These are phyloP conservation scores for Glycine tomentella DNA, from an alignment of 306 rosid genomes.

Conservation along the genomic window DNA sequence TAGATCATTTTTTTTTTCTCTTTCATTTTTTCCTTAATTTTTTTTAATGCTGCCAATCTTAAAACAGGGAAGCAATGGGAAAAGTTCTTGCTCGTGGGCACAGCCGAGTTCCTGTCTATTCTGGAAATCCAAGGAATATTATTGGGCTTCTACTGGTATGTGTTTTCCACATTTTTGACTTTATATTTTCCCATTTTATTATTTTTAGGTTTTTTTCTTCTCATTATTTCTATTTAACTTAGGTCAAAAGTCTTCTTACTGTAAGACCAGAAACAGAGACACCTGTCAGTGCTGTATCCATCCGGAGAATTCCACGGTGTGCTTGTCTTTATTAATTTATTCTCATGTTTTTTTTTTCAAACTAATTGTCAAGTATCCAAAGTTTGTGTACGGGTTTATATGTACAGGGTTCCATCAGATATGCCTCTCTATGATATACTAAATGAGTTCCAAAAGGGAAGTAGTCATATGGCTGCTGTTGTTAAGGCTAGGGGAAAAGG, in stretches of 20 bases:
- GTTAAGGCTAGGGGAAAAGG: constrained; percentile 71
- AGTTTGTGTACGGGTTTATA: constrained; percentile 44
- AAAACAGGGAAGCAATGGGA: constrained; percentile 96
- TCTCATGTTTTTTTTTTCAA: constrained; percentile 30
- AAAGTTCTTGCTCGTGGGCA: constrained; percentile 98
- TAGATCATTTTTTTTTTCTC: not conserved
- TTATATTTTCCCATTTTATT: not conserved
- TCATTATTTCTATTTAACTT: constrained; percentile 31
- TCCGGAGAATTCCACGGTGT: constrained; percentile 92
- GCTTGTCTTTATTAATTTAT: constrained; percentile 43
- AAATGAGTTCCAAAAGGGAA: constrained; percentile 97
- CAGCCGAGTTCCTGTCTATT: constrained; percentile 97
- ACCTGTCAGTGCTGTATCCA: constrained; percentile 97
- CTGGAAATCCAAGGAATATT: constrained; percentile 89
- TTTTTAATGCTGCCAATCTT: constrained; percentile 29
- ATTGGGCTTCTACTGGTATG: constrained; percentile 91
- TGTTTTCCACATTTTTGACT: constrained; percentile 37
- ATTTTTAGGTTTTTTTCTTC: constrained; percentile 35
- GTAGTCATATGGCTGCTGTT: constrained; percentile 99
- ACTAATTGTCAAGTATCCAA: constrained; percentile 35
- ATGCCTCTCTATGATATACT: constrained; percentile 98
- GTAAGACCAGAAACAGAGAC: constrained; percentile 98
- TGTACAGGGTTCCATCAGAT: constrained; percentile 92
- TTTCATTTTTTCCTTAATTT: too few species aligned
- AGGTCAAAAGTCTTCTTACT: constrained; percentile 97